phyloP scores from a whole-genome alignment of 2,329 filamentous ascomycete species.

The Pyricularia pennisetigena region DNA sequence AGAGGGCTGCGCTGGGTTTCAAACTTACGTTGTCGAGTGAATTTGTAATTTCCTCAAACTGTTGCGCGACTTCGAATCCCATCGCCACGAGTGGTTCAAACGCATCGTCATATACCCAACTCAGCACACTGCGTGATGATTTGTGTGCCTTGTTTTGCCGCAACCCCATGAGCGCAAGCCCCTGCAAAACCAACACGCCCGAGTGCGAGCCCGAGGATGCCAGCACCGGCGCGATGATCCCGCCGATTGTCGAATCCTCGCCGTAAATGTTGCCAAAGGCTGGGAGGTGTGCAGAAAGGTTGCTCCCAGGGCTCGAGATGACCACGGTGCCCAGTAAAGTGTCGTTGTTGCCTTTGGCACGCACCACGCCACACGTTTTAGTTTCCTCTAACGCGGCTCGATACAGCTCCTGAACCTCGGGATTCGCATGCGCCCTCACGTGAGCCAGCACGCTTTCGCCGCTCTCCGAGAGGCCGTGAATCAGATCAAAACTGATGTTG shows the following conservation, averaged over 20 bases:
- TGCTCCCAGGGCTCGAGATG: slow-evolving; percentile 62
- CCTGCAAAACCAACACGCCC: slow-evolving; percentile 57
- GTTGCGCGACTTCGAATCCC: slow-evolving; percentile 71
- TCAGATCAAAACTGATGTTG: slow-evolving; percentile 71
- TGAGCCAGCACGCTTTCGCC: slow-evolving; percentile 65
- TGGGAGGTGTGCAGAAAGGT: slow-evolving; percentile 60
- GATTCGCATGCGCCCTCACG: slow-evolving; percentile 62
- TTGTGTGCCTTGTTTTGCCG: slow-evolving; percentile 74
- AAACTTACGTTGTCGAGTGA: slow-evolving; percentile 44
- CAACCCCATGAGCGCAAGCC: slow-evolving; percentile 69
- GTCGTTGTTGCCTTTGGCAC: slow-evolving; percentile 64
- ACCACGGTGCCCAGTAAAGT: slow-evolving; percentile 66
- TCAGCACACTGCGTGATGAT: slow-evolving; percentile 61
- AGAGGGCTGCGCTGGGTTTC: not conserved
- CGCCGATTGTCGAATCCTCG: slow-evolving; percentile 42
- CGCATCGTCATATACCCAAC: slow-evolving; percentile 68
- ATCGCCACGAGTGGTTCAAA: slow-evolving; percentile 66
- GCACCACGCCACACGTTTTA: slow-evolving; percentile 69
- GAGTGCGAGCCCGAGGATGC: slow-evolving; percentile 26
- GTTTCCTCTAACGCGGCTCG: slow-evolving; percentile 62
- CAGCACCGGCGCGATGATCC: slow-evolving; percentile 73
- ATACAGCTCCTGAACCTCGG: slow-evolving; percentile 74
- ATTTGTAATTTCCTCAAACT: slow-evolving; percentile 70
- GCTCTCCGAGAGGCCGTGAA: slow-evolving; percentile 65
- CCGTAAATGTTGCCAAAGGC: slow-evolving; percentile 28